Conservation (phyloP, 106 monocot species). For the Iris macrosiphon region DNA sequence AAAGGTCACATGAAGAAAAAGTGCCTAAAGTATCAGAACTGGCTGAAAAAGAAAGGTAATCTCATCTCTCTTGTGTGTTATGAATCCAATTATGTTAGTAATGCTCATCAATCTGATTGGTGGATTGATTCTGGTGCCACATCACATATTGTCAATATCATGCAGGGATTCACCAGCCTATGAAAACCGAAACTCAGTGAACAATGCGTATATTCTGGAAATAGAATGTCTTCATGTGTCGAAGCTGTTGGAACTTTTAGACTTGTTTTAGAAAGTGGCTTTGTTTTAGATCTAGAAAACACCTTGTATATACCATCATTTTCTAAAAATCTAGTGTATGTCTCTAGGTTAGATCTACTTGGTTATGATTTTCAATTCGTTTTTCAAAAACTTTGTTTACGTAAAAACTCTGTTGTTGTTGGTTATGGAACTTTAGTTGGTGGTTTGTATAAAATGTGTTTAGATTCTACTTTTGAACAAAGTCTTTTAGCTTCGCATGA, state of each 20-base stretch:
- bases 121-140: neutral
- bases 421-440: neutral
- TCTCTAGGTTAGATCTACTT: neutral
- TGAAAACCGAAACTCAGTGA: neutral
- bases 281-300: slow-evolving; percentile 1
- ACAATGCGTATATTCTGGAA: neutral
- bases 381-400: neutral
- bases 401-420: neutral
- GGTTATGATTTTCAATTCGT: neutral
- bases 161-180: neutral
- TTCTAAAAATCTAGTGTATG: slow-evolving; percentile 1
- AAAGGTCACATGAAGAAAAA: neutral
- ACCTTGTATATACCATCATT: neutral
- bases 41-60: slow-evolving; percentile 1
- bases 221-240: neutral
- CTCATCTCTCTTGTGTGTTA: neutral
- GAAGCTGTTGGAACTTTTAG: neutral
- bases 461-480: neutral
- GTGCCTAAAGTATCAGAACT: slow-evolving; percentile 9
- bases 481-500: neutral
- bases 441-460: slow-evolving; percentile 1
- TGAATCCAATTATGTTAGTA: neutral
- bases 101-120: neutral
- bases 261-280: neutral
- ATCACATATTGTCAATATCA: neutral